These are phyloP conservation scores for Reutealis trisperma DNA, from an alignment of 345 rosid genomes.

Conservation along the genomic window DNA sequence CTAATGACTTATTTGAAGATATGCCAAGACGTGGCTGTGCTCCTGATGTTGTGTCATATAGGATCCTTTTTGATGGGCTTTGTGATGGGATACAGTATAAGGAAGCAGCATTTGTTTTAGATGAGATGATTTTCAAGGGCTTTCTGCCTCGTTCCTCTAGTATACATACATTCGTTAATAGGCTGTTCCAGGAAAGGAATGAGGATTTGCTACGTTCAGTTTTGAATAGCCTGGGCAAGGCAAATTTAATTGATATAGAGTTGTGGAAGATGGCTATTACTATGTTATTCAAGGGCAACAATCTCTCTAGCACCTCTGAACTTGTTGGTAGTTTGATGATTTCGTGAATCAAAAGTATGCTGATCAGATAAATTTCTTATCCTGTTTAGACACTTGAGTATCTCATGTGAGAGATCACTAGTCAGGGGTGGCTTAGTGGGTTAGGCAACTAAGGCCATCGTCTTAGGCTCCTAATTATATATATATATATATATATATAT, in stretches of 20 bases:
- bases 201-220: slow-evolving; percentile 40
- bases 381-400: not conserved
- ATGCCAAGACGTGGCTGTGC: slow-evolving; percentile 72
- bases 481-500: too few relatives aligned
- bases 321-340: slow-evolving; percentile 39
- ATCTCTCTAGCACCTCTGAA: not conserved
- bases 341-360: slow-evolving; percentile 1
- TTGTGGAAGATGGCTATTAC: slow-evolving; percentile 46
- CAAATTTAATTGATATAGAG: slow-evolving; percentile 38
- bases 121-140: slow-evolving; percentile 85
- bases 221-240: slow-evolving; percentile 42
- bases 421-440: too few relatives aligned
- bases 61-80: slow-evolving; percentile 75
- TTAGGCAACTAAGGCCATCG: too few relatives aligned
- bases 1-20: slow-evolving; percentile 69
- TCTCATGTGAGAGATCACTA: too few relatives aligned
- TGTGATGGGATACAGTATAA: slow-evolving; percentile 42
- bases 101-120: slow-evolving; percentile 64
- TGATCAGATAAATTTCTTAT: not conserved
- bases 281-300: slow-evolving; percentile 31
- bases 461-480: too few relatives aligned
- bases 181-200: slow-evolving; percentile 44
- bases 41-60: slow-evolving; percentile 73
- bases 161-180: slow-evolving; percentile 38
- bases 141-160: slow-evolving; percentile 50